Evolutionary conservation across 2,329 filamentous ascomycete genomes (phyloP), one percentile per base, ranked within the genome.

Genomic region (Talaromyces funiculosus): DNA sequence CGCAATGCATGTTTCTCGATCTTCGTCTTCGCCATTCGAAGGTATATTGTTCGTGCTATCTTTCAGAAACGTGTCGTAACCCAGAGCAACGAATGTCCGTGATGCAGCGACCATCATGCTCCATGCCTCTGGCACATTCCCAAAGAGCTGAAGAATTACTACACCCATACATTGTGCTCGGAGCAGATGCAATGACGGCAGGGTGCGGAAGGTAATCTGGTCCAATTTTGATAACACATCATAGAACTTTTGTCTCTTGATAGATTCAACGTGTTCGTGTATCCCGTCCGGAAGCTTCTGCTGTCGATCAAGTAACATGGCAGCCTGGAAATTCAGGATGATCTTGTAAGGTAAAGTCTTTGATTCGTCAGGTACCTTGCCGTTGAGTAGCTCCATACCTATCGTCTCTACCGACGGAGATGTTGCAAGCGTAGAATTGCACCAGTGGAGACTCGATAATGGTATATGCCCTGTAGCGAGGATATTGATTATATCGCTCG

Each of bases 81-180:
- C 66, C 9, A 71, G 35, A 33, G 65, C 63, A 4, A 65, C 59
- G 8, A 71, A 66, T 24, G 67, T 63, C 20, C 66, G 68, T 37
- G 70, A 66, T 4, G 67, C 70, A 18, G 61, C 49, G 6, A 40
- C 45, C 54, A 61, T 35, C 37, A 53, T 57, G 8, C 37, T 38
- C 45, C 59, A 53, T 55, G 57, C 51, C 22, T 35, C 37, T 3
- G 37, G 43, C 8, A 56, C 22, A 43, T 60, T 51, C 47, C 16
- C 68, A 12, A 57, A 38, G 31, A 37, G 43, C 29, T 61, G 66
- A 18, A 53, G 31, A 14, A 57, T 33, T 10, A 22, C 37, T 10
- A 57, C 45, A n/a, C 54, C 37, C 6, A 57, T 51, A 38, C 53
- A 61, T 29, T 61, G 53, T 43, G 37, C 59, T 14, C 33, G 54